These are phyloP conservation scores for Arthroderma sp. DNA, from an alignment of 2,329 filamentous ascomycete species.

Conservation along the genomic window DNA sequence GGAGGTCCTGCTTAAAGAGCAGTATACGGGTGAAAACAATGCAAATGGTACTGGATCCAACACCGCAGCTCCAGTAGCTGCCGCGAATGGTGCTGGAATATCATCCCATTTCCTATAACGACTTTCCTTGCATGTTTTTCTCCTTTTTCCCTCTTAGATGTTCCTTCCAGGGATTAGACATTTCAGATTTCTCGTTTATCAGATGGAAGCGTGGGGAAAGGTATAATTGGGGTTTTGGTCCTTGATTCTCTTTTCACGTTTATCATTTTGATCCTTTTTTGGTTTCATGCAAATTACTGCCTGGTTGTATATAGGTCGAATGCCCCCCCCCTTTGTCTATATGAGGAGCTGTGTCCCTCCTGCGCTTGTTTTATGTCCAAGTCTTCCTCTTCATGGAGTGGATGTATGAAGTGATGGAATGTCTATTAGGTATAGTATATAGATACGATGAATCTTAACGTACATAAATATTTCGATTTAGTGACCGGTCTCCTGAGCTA, in stretches of 20 bases:
- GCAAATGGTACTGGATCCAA: background rate
- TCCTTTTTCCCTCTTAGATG: background rate
- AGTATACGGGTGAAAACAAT: constrained; percentile 24
- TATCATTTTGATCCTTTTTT: background rate
- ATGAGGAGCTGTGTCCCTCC: background rate
- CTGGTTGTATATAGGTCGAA: background rate
- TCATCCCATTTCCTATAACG: constrained; percentile 12
- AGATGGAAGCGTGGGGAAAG: background rate
- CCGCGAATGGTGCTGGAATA: constrained; percentile 9
- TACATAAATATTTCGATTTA: too few relatives aligned
- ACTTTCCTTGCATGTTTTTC: background rate
- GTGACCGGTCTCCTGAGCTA: too few relatives aligned
- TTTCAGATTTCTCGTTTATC: background rate
- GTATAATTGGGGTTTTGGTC: background rate
- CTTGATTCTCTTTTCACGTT: background rate
- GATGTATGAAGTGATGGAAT: background rate
- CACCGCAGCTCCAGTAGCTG: background rate
- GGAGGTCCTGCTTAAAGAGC: constrained; percentile 36
- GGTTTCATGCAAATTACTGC: background rate
- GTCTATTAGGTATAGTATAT: background rate
- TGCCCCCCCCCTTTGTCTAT: background rate
- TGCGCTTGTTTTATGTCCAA: background rate
- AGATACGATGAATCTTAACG: too few relatives aligned
- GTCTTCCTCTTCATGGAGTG: background rate
- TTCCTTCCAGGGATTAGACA: background rate